Conservation (phyloP, 257 asterid genomes). For the Cynanchum wilfordii region DNA sequence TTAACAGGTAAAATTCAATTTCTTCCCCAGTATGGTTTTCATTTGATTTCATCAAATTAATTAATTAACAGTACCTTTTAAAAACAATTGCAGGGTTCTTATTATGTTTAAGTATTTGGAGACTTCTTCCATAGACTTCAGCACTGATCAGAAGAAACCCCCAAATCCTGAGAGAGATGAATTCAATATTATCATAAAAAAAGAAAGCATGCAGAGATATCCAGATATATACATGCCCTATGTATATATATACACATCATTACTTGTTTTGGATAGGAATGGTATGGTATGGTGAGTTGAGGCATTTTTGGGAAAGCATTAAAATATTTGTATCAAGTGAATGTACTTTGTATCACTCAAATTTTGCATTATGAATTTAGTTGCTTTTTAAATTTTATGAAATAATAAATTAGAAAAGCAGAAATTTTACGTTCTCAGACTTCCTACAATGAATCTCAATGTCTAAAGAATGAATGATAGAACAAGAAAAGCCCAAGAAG, state of each 20-base stretch:
- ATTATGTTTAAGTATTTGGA: slow-evolving; percentile 3
- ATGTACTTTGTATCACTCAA: no score
- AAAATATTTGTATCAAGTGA: no score
- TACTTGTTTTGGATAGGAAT: no score
- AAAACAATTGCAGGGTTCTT: slow-evolving; percentile 9
- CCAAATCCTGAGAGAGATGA: not conserved
- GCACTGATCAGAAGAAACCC: not conserved
- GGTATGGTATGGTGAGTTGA: no score
- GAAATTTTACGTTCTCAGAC: slow-evolving; percentile 36
- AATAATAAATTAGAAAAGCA: no score
- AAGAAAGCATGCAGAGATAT: no score
- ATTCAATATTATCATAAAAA: not conserved
- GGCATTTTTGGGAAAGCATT: no score
- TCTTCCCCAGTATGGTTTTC: not conserved
- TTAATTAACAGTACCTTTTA: not conserved
- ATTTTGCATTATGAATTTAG: no score
- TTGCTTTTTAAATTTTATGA: no score
- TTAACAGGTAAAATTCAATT: slow-evolving; percentile 15
- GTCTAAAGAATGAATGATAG: slow-evolving; percentile 15
- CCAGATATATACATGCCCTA: no score
- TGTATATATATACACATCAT: no score
- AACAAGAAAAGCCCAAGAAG: not conserved
- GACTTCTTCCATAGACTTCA: not conserved
- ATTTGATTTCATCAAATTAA: not conserved
- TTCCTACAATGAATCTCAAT: slow-evolving; percentile 28